Evolutionary conservation across 768 basidiomycete species (phyloP).

Genomic region (Omphalotus guepiniiformis): DNA sequence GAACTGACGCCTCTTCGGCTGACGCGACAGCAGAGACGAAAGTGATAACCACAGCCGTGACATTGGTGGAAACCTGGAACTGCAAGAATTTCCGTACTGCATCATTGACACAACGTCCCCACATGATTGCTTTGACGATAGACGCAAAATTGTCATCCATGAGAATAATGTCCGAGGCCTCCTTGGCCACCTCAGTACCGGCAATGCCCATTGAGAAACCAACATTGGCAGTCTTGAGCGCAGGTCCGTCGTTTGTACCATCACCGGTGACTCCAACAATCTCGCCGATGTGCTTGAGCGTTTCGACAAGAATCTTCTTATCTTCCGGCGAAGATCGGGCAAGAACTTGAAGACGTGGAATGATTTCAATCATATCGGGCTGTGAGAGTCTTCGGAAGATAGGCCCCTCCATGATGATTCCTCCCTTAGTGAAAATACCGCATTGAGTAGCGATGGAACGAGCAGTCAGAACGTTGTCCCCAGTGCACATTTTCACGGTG

Average conservation of each 20-base stretch:
- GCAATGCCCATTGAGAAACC: slow-evolving; percentile 97
- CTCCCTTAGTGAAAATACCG: slow-evolving; percentile 90
- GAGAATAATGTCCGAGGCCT: slow-evolving; percentile 97
- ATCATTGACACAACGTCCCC: slow-evolving; percentile 99
- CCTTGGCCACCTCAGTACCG: slow-evolving; percentile 98
- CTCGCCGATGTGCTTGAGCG: slow-evolving; percentile 80
- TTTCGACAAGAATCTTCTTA: slow-evolving; percentile 91
- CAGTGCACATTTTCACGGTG: slow-evolving; percentile 96
- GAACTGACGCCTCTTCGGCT: slow-evolving; percentile 68
- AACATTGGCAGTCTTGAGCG: slow-evolving; percentile 91
- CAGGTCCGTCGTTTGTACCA: slow-evolving; percentile 97
- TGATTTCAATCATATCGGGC: slow-evolving; percentile 71
- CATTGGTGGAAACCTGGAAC: slow-evolving; percentile 92
- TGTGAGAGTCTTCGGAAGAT: slow-evolving; percentile 78
- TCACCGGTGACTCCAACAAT: slow-evolving; percentile 96
- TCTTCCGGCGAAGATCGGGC: slow-evolving; percentile 97
- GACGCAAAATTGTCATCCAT: slow-evolving; percentile 98
- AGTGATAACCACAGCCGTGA: slow-evolving; percentile 93
- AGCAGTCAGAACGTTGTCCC: slow-evolving; percentile 92
- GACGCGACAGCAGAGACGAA: slow-evolving; percentile 89
- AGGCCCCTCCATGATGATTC: slow-evolving; percentile 98
- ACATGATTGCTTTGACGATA: slow-evolving; percentile 96
- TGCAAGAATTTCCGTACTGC: slow-evolving; percentile 96
- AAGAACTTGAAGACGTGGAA: slow-evolving; percentile 91
- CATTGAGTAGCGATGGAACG: slow-evolving; percentile 97